Evolutionary conservation across 2,329 filamentous ascomycete species (phyloP).

Genomic region (Aspergillus ruber): DNA sequence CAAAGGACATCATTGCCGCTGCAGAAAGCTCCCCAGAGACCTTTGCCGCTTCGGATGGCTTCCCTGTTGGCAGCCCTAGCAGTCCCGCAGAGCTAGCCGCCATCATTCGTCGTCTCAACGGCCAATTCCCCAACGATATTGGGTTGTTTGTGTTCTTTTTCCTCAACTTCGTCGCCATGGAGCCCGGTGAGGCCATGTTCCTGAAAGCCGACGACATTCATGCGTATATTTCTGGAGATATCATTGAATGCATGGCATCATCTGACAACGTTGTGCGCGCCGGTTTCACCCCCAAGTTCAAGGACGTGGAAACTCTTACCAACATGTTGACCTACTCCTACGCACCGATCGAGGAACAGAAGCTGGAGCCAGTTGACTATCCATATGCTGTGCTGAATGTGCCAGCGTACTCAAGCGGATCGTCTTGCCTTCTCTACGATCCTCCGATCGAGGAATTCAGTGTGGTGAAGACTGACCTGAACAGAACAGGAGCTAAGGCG

Average conservation of each 20-base stretch:
- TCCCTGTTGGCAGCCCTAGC: constrained; percentile 29
- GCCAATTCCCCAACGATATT: constrained; percentile 82
- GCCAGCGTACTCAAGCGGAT: constrained; percentile 71
- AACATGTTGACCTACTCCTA: constrained; percentile 93
- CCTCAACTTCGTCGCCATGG: constrained; percentile 86
- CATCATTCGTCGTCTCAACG: constrained; percentile 69
- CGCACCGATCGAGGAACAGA: constrained; percentile 89
- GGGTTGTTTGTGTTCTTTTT: constrained; percentile 95
- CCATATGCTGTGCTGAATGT: constrained; percentile 78
- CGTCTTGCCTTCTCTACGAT: constrained; percentile 72
- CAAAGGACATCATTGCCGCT: constrained; percentile 62
- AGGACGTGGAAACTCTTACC: constrained; percentile 84
- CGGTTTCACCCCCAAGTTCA: constrained; percentile 97
- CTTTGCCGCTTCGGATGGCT: constrained; percentile 57
- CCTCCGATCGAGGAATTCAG: constrained; percentile 95
- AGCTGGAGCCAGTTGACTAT: constrained; percentile 81
- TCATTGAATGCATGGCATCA: constrained; percentile 98
- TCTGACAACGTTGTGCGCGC: constrained; percentile 98
- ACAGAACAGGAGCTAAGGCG: constrained; percentile 64
- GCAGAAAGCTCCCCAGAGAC: constrained; percentile 61
- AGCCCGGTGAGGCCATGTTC: constrained; percentile 90
- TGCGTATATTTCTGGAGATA: constrained; percentile 71
- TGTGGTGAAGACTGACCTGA: constrained; percentile 74
- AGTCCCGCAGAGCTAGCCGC: constrained; percentile 60
- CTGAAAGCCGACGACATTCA: constrained; percentile 95